These are phyloP conservation scores for Eucalyptus polyanthemos DNA, from an alignment of 345 rosid genomes.

Conservation along the genomic window DNA sequence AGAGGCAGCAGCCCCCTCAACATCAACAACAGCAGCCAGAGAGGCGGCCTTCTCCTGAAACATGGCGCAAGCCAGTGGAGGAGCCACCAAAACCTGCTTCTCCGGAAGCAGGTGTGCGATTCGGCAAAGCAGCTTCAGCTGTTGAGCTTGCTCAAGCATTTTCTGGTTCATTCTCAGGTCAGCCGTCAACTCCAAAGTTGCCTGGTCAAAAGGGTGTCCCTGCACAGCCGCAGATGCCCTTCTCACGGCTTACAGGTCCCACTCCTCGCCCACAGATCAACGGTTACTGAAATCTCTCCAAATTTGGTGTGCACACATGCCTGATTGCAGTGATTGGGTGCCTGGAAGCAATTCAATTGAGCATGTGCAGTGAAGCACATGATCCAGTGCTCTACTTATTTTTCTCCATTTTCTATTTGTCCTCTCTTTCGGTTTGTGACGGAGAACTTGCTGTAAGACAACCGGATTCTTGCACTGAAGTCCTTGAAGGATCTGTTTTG, in stretches of 20 bases:
- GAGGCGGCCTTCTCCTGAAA: constrained; percentile 71
- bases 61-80: constrained; percentile 63
- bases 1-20: constrained; percentile 17
- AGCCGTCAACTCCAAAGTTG: constrained; percentile 22
- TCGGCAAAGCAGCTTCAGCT: constrained; percentile 68
- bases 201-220: constrained; percentile 14
- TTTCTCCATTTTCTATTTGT: neutral
- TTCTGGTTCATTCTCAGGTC: constrained; percentile 43
- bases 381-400: neutral
- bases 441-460: neutral
- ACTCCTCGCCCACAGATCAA: constrained; percentile 43
- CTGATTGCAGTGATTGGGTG: neutral
- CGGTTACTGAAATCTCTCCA: constrained; percentile 31
- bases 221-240: constrained; percentile 43
- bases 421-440: neutral
- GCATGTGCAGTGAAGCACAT: neutral
- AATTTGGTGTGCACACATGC: neutral
- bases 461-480: neutral
- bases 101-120: constrained; percentile 33
- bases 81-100: constrained; percentile 37
- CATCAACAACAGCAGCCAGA: constrained; percentile 27
- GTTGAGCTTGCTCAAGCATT: constrained; percentile 73
- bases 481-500: neutral
- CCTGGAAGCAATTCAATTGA: neutral
- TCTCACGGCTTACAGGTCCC: constrained; percentile 55